Base-by-base conservation (phyloP, 2,329 filamentous ascomycete species). In the Ceratocystis ficicola region DNA sequence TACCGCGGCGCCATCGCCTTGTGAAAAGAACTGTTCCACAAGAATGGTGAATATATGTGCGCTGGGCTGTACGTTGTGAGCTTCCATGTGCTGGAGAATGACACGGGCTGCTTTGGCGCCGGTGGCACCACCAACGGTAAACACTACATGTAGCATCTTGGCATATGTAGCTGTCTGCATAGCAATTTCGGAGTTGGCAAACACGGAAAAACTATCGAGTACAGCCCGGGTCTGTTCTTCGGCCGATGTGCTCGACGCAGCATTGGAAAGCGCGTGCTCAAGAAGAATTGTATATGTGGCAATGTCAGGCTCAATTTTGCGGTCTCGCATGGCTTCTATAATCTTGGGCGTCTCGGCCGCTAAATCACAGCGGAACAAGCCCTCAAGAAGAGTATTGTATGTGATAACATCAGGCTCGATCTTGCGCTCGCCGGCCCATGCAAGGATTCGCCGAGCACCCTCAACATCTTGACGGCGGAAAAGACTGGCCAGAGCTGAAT, bases 21-120 rank as follows among this genome's bases (percentile, higher is more conserved):
- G 79, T 7, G 77, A 71, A 72, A 92, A 87, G 72, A 86, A 86
- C 72, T 87, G 79, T 59, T 86, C 82, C 59, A 88, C 77, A 22
- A 94, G 80, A 71, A 86, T 88, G 28, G 88, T 92, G 76, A 88
- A 88, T 71, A 90, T 88, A 70, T 90, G 81, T 1, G 83, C 74
- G 3, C 82, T 82, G 1, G 84, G 79, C 61, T 79, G 72, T 55
- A 86, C 71, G 22, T 80, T 80, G 28, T 78, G 75, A 5, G 71
- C 70, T 63, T 76, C 75, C 80, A 94, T 87, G 73, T 87, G 82
- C 1, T 77, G 74, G 55, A 90, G 78, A 6, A 69, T 62, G 5
- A 36, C 64, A 32, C 67, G 57, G 25, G 93, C 79, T 1, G 79
- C 79, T 52, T 15, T 32, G 17, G 52, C 5, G 32, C 25, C 28